Conservation (phyloP, 345 rosid species). For the Arabis hirsuta region DNA sequence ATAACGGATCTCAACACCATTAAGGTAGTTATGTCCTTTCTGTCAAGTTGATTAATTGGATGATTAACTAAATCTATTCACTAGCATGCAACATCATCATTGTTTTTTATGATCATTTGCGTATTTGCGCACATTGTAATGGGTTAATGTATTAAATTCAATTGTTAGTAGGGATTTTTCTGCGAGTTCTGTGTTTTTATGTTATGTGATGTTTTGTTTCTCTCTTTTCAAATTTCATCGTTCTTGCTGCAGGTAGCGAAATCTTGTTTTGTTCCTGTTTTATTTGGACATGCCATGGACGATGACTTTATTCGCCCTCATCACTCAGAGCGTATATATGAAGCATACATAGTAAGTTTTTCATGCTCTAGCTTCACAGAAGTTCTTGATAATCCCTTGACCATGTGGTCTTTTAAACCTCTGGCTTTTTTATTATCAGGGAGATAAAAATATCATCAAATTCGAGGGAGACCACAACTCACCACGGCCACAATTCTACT, state of each 20-base stretch:
- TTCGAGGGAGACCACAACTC: slow-evolving; percentile 99
- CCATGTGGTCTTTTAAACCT: slow-evolving; percentile 6
- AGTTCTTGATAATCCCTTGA: background rate
- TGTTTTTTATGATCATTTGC: background rate
- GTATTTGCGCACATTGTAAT: background rate
- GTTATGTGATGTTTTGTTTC: slow-evolving; percentile 8
- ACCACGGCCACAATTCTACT: slow-evolving; percentile 94
- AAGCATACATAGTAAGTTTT: slow-evolving; percentile 70
- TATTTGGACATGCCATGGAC: slow-evolving; percentile 90
- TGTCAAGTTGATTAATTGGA: slow-evolving; percentile 1
- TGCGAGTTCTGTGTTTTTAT: background rate
- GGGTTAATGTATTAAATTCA: background rate
- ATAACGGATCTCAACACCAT: slow-evolving; percentile 74
- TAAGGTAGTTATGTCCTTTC: slow-evolving; percentile 53
- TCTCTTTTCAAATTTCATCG: background rate
- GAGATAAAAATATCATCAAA: slow-evolving; percentile 97
- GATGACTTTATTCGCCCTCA: slow-evolving; percentile 95
- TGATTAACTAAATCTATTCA: background rate
- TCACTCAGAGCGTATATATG: slow-evolving; percentile 85
- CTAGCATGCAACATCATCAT: background rate
- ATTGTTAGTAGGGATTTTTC: background rate
- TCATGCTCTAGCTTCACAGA: slow-evolving; percentile 18
- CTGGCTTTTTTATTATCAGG: slow-evolving; percentile 54
- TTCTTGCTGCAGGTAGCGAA: slow-evolving; percentile 67
- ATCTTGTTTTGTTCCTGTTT: slow-evolving; percentile 87